phyloP scores from a whole-genome alignment of 371 early-diverging fungal species.

The Dichotomocladium elegans region DNA sequence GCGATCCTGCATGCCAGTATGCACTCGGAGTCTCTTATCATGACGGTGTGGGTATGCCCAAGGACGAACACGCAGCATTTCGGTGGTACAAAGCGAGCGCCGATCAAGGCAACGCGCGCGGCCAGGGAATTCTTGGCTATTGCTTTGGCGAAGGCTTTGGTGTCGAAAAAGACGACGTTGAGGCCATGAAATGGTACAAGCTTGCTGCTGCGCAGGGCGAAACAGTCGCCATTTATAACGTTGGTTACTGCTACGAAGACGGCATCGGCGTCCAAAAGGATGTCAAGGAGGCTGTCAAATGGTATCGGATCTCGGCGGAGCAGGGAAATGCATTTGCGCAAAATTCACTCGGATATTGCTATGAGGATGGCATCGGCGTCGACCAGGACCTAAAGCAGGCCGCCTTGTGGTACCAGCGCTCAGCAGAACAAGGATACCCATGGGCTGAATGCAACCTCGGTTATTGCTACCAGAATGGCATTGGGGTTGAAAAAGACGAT shows the following conservation, averaged over 20 bases:
- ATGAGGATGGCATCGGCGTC: conserved; percentile 78
- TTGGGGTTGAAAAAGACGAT: conserved; percentile 65
- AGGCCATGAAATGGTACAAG: conserved; percentile 72
- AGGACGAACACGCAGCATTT: conserved; percentile 54
- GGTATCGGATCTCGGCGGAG: conserved; percentile 71
- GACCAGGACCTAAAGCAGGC: conserved; percentile 37
- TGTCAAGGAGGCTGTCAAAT: conserved; percentile 63
- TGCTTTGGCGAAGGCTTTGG: conserved; percentile 83
- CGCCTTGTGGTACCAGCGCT: conserved; percentile 66
- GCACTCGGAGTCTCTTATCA: conserved; percentile 71
- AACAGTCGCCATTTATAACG: conserved; percentile 75
- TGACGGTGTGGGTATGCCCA: conserved; percentile 61
- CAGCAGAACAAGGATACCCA: conserved; percentile 57
- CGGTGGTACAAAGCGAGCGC: conserved; percentile 62
- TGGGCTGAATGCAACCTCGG: conserved; percentile 76
- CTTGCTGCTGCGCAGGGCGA: conserved; percentile 61
- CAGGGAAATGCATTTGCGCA: conserved; percentile 80
- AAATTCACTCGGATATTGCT: conserved; percentile 76
- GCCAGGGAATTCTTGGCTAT: conserved; percentile 68
- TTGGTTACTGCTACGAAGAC: conserved; percentile 81
- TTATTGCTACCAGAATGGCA: conserved; percentile 81
- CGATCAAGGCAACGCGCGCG: conserved; percentile 58
- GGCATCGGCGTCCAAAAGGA: conserved; percentile 74
- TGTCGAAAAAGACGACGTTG: conserved; percentile 58
- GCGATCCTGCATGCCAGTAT: conserved; percentile 46